These are phyloP conservation scores for Hericium rajendrae DNA, from an alignment of 768 basidiomycete genomes.

Conservation along the genomic window DNA sequence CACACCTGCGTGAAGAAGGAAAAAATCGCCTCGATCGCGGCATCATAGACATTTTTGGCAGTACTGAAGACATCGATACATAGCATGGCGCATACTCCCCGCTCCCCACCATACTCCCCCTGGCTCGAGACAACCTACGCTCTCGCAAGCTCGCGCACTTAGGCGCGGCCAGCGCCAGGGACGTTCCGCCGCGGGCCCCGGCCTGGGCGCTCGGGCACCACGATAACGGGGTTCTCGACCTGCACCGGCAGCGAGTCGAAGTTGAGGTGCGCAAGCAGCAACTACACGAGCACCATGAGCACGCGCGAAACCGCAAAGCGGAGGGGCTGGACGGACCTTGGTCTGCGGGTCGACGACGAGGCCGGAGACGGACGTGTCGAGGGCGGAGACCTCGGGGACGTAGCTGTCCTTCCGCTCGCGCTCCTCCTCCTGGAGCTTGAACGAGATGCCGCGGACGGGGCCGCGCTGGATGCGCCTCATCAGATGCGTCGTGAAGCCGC, in stretches of 20 bases:
- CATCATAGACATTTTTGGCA: not conserved
- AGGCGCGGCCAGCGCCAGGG: conserved; percentile 64
- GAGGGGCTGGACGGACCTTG: conserved; percentile 50
- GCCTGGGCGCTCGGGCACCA: conserved; percentile 58
- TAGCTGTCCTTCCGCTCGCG: conserved; percentile 99
- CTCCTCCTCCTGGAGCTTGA: conserved; percentile 99
- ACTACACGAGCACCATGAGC: conserved; percentile 33
- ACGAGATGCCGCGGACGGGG: conserved; percentile 98
- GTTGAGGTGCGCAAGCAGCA: conserved; percentile 84
- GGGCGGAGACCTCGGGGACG: conserved; percentile 96
- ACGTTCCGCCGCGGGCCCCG: conserved; percentile 72
- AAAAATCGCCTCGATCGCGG: not conserved
- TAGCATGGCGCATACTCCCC: conserved; percentile 7
- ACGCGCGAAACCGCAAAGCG: not conserved
- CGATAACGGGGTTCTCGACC: conserved; percentile 55
- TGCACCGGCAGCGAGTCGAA: conserved; percentile 84
- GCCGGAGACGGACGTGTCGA: conserved; percentile 60
- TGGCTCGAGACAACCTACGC: not conserved
- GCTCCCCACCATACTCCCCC: not conserved
- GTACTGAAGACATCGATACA: conserved; percentile 7
- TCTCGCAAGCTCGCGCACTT: not conserved
- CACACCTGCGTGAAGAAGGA: not conserved
- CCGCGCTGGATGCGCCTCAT: conserved; percentile 99
- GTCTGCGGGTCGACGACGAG: conserved; percentile 90
- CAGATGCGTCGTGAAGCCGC: conserved; percentile 98